Conservation (phyloP, 2,329 filamentous ascomycete genomes). For the Bipolaris gigantea region DNA sequence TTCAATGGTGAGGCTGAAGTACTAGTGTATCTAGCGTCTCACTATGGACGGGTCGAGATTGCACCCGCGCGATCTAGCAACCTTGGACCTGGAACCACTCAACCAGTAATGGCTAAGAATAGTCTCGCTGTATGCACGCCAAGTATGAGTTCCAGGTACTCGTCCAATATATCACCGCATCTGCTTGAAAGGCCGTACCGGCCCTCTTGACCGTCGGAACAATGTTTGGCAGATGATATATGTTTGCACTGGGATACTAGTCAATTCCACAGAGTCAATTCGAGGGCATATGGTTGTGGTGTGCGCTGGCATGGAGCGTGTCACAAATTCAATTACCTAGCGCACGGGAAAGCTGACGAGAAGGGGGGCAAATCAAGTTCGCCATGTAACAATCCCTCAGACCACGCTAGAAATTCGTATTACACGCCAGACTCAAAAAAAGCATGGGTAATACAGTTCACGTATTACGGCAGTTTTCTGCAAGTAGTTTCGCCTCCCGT, state of each 20-base stretch:
- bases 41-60: constrained; percentile 30
- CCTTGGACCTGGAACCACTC: constrained; percentile 12
- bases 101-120: constrained; percentile 13
- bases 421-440: constrained; percentile 1
- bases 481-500: constrained; percentile 18
- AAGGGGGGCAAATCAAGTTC: neutral
- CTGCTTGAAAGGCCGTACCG: neutral
- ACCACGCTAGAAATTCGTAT: constrained; percentile 9
- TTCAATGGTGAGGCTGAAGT: constrained; percentile 27
- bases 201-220: constrained; percentile 2
- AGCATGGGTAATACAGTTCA: constrained; percentile 30
- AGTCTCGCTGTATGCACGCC: neutral
- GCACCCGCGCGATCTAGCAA: constrained; percentile 4
- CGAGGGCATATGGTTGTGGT: too few relatives aligned
- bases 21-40: constrained; percentile 14
- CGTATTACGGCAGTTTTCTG: constrained; percentile 19
- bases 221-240: too few relatives aligned
- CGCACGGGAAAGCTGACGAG: neutral
- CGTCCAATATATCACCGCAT: constrained; percentile 12
- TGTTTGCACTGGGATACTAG: neutral
- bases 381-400: neutral
- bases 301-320: neutral
- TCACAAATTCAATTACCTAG: neutral
- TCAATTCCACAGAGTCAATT: neutral
- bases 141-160: neutral